Conservation (phyloP, 2,329 filamentous ascomycete genomes). For the Aspergillus sp. region DNA sequence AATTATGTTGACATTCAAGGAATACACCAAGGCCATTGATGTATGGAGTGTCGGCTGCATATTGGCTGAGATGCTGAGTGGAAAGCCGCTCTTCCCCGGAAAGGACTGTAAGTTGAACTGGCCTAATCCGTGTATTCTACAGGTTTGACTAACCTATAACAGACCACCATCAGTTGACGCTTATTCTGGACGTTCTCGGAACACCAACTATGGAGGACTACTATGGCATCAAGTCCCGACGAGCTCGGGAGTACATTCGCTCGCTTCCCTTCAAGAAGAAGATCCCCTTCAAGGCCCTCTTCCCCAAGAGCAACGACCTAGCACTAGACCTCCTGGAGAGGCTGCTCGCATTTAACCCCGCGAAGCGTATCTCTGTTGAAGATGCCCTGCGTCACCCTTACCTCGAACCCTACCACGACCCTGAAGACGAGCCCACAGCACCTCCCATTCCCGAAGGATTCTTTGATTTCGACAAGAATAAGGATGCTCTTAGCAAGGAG, state of each 20-base stretch:
- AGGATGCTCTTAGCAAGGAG: slow-evolving; percentile 97
- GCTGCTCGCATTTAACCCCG: slow-evolving; percentile 93
- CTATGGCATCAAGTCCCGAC: slow-evolving; percentile 98
- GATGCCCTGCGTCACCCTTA: slow-evolving; percentile 97
- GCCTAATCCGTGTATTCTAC: not conserved
- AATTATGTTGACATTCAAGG: slow-evolving; percentile 99
- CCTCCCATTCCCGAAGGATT: slow-evolving; percentile 97
- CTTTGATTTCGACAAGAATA: slow-evolving; percentile 99
- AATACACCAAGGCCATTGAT: slow-evolving; percentile 99
- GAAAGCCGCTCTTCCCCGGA: slow-evolving; percentile 95
- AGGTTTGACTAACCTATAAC: slow-evolving; percentile 3
- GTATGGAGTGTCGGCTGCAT: slow-evolving; percentile 99
- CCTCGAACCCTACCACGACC: slow-evolving; percentile 97
- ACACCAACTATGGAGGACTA: slow-evolving; percentile 99
- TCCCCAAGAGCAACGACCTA: slow-evolving; percentile 98
- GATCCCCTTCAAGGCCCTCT: slow-evolving; percentile 93
- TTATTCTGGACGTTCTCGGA: slow-evolving; percentile 94
- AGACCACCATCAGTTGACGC: slow-evolving; percentile 97
- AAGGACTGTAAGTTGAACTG: slow-evolving; percentile 76
- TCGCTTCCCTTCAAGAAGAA: slow-evolving; percentile 99
- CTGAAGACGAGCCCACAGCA: slow-evolving; percentile 94
- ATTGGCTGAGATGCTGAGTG: slow-evolving; percentile 95
- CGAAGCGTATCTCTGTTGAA: slow-evolving; percentile 97
- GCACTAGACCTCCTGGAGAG: slow-evolving; percentile 93
- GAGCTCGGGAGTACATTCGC: slow-evolving; percentile 95